These are phyloP conservation scores for Chaetomiaceae sp. DNA, from an alignment of 2,329 filamentous ascomycete species.

Conservation along the genomic window DNA sequence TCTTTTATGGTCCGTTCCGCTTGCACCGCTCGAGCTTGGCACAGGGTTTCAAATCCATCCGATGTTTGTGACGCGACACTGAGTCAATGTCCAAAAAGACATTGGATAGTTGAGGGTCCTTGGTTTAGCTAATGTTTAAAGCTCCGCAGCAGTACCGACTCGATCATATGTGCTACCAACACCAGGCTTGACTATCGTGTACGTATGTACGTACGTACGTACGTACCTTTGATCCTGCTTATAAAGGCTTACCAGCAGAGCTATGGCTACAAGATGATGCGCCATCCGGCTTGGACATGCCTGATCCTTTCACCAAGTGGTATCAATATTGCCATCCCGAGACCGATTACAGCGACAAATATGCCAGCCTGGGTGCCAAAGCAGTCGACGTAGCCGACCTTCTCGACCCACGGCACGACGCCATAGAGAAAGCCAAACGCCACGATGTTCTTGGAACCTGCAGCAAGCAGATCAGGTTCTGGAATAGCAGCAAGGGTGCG, in stretches of 20 bases:
- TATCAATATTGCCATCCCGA: constrained; percentile 29
- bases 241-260: no score
- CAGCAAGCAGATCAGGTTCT: neutral
- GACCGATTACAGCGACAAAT: constrained; percentile 28
- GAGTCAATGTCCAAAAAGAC: no score
- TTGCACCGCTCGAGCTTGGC: neutral
- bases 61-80: no score
- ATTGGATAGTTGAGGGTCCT: no score
- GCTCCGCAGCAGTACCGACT: no score
- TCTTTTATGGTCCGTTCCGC: constrained; percentile 10
- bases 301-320: constrained; percentile 28
- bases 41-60: no score
- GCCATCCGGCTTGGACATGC: constrained; percentile 30
- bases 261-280: constrained; percentile 24
- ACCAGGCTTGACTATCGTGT: no score
- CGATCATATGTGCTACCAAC: no score
- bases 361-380: constrained; percentile 31
- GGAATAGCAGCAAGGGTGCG: neutral
- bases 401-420: constrained; percentile 38
- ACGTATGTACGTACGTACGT: no score
- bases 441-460: constrained; percentile 42
- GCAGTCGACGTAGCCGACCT: constrained; percentile 29
- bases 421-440: constrained; percentile 45
- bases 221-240: no score
- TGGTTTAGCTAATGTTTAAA: no score